Evolutionary conservation across 306 rosid genomes (phyloP), one percentile per base, ranked within the genome.

Genomic region (Cicer bijugum): DNA sequence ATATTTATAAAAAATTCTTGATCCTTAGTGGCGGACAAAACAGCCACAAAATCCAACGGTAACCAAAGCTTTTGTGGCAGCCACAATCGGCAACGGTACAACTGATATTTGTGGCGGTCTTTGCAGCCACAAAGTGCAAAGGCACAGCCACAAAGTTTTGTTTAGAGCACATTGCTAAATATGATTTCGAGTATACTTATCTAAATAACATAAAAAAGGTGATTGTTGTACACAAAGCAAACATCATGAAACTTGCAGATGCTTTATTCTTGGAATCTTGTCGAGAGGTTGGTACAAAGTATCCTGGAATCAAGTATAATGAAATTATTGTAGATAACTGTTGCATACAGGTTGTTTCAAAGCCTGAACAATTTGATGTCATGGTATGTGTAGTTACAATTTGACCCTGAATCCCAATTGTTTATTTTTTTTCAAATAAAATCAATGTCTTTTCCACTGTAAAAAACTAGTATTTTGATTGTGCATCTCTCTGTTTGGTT

Each of bases 191-290:
- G 97, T 89, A 82, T 73, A 89, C 97, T 71, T 92, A 92, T 85
- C 85, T 92, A 7, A 92, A 92, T 81, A 89, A 89, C 82, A 89
- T 93, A 84, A 92, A 86, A 91, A 92, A 85, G 81, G 97, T 92
- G 83, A 92, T 96, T 33, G 97, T 96, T 20, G 97, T 92, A 82
- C 97, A 89, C 90, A 92, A 92, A 86, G 97, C 96, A 72, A 92
- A 92, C 84, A 92, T 92, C 77, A 92, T 92, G 97, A 92, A 92
- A 77, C 93, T 89, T 28, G 96, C 92, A 14, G 96, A 92, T 78
- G 97, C 93, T 64, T 83, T 92, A 43, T 92, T 92, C 83, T 73
- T 92, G 79, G 96, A 89, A 77, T 89, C 97, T 15, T 92, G 97
- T 42, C 85, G 97, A 71, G 93, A 89, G 88, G 89, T 92, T 69